A percentile compares a stretch with the other conserved stretches of the same genome.
Conservation (phyloP, 371 early-diverging fungal genomes). For the Rhizopus arrhizus region DNA sequence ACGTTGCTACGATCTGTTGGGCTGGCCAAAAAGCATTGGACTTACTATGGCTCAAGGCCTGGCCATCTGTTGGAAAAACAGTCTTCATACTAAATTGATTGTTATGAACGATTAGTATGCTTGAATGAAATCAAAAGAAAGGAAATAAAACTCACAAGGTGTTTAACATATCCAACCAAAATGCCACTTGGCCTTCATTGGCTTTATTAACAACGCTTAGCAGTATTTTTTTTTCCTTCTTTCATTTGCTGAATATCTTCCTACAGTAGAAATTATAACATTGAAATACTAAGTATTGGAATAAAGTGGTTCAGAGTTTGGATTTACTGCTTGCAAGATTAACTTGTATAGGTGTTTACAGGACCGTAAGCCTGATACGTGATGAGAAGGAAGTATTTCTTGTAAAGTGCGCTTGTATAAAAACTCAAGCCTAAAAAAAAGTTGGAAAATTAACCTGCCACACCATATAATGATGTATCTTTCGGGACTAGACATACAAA, state of each 20-base stretch:
- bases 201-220: neutral
- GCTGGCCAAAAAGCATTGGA: neutral
- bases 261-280: conserved; percentile 1
- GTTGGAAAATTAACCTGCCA: neutral
- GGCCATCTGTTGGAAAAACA: neutral
- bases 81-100: neutral
- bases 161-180: neutral
- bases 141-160: neutral
- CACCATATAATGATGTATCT: neutral
- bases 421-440: neutral
- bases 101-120: neutral
- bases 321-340: neutral
- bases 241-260: neutral
- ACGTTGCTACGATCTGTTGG: neutral
- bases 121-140: conserved; percentile 2
- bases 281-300: neutral
- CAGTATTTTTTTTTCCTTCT: neutral
- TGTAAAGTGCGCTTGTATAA: neutral
- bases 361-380: neutral
- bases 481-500: neutral
- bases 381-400: neutral
- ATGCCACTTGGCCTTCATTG: neutral
- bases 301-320: neutral
- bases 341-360: neutral
- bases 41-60: neutral